Evolutionary conservation across 352 stramenopile species (phyloP), one percentile per base, ranked within the genome.

Genomic region (Phytophthora agathidicida): DNA sequence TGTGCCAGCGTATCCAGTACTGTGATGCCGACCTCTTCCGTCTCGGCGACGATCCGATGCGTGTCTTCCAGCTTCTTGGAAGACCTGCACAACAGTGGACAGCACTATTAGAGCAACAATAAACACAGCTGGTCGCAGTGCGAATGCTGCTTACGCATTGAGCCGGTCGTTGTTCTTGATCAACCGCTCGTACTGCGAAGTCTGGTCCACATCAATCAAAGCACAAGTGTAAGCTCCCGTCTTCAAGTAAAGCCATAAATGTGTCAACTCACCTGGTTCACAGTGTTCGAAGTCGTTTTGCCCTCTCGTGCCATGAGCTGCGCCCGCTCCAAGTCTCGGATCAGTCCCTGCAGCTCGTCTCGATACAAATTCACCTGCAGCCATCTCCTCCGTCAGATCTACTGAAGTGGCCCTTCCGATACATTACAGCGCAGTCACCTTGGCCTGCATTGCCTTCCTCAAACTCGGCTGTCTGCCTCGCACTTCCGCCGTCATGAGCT

Each of bases 401-500:
- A 16, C 19, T 17, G 10, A 20, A 45, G 31, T 17, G 17, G n/a
- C n/a, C 17, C 33, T 42, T 20, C n/a, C 7, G 19, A 13, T 7
- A 33, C 13, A 36, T 9, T 16, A 76, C 0, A 33, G n/a, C n/a
- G n/a, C n/a, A n/a, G 5, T 42, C 30, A 76, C 83, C 68, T 93
- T 93, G 14, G 73, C 52, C 48, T 93, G 83, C 83, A 93, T 91
- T 5, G 71, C 73, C 58, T 90, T 93, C 31, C 79, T 69, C 30
- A 86, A 39, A 30, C 66, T 77, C 3, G 81, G 80, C 14, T 73
- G 47, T 45, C 86, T 80, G 8, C 83, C 80, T 13, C 83, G 75
- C 47, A 91, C 73, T 67, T 91, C 80, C 47, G 91, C 71, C 32
- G 77, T 86, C 83, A 93, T 91, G 27, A 91, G 71, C 35, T 91